Evolutionary conservation across 2,329 filamentous ascomycete species (phyloP).

Genomic region (Cercospora nicotianae): DNA sequence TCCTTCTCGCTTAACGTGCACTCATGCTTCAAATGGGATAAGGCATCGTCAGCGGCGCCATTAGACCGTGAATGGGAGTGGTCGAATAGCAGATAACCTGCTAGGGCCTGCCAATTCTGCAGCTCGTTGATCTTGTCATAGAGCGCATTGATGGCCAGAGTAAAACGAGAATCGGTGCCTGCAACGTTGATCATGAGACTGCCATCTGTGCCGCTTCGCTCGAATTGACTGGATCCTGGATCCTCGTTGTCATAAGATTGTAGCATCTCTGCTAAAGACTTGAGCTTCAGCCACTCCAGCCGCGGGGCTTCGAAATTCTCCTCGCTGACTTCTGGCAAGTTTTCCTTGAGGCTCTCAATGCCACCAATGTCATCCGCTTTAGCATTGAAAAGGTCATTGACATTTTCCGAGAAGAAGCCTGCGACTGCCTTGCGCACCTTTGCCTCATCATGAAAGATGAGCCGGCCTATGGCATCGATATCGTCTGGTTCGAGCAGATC

Average conservation of each 20-base stretch:
- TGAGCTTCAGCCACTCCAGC: constrained; percentile 85
- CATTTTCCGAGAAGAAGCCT: constrained; percentile 84
- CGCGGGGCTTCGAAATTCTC: constrained; percentile 62
- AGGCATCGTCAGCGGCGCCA: constrained; percentile 58
- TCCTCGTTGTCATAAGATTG: constrained; percentile 70
- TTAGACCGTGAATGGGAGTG: constrained; percentile 64
- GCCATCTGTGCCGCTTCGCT: constrained; percentile 41
- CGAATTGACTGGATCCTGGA: constrained; percentile 50
- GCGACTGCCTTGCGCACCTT: constrained; percentile 86
- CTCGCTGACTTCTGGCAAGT: constrained; percentile 70
- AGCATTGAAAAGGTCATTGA: constrained; percentile 75
- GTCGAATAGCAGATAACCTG: constrained; percentile 89
- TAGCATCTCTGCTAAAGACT: constrained; percentile 82
- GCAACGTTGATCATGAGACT: constrained; percentile 58
- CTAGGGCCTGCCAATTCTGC: constrained; percentile 81
- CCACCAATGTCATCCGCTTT: constrained; percentile 84
- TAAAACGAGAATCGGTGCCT: constrained; percentile 75
- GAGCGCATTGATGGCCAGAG: constrained; percentile 79
- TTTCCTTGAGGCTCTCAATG: constrained; percentile 72
- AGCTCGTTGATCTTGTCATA: constrained; percentile 81
- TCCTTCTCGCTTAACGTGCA: constrained; percentile 74
- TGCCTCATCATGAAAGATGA: constrained; percentile 85
- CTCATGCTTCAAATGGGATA: constrained; percentile 66
- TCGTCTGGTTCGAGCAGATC: constrained; percentile 89
- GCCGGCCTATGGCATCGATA: constrained; percentile 80